Evolutionary conservation across 768 basidiomycete genomes (phyloP).

Genomic region (Porpolomopsis calyptriformis): DNA sequence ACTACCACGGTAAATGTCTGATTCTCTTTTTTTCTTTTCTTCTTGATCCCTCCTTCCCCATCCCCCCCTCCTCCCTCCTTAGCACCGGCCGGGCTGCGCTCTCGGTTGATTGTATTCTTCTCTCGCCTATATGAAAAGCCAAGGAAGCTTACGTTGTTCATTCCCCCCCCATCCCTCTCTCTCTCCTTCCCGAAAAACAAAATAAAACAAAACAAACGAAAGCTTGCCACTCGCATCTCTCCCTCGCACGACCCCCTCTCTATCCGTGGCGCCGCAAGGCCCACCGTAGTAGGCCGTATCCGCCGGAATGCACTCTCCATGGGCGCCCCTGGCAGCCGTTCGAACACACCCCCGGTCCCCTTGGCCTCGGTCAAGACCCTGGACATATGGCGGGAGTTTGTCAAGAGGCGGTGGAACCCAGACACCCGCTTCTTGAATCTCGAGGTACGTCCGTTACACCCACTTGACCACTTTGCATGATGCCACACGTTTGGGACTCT

Average conservation of each 20-base stretch:
- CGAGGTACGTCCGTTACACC: slow-evolving; percentile 44
- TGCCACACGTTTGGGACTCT: slow-evolving; percentile 8
- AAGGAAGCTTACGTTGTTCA: slow-evolving; percentile 8
- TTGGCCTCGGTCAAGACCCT: slow-evolving; percentile 30
- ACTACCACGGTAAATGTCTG: slow-evolving; percentile 61
- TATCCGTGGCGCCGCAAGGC: slow-evolving; percentile 55
- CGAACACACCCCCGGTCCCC: slow-evolving; percentile 11
- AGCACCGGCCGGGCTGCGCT: neutral
- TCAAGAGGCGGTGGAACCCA: slow-evolving; percentile 61
- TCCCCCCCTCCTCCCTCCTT: no score
- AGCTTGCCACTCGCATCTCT: slow-evolving; percentile 23
- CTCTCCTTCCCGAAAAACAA: no score
- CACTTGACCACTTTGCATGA: slow-evolving; percentile 1
- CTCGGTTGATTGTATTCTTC: slow-evolving; percentile 4
- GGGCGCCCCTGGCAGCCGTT: neutral
- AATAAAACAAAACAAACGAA: no score
- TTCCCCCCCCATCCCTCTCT: slow-evolving; percentile 26
- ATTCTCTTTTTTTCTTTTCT: slow-evolving; percentile 11
- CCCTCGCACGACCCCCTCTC: slow-evolving; percentile 44
- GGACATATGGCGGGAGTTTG: slow-evolving; percentile 68
- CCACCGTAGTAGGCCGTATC: slow-evolving; percentile 39
- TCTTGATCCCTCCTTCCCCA: no score
- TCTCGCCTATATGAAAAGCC: slow-evolving; percentile 2
- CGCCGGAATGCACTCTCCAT: slow-evolving; percentile 48
- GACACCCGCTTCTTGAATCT: slow-evolving; percentile 67